Percentiles rank a stretch among this genome's conserved stretches.
phyloP scores from a whole-genome alignment of 129 eudicot species.

The Apium graveolens region DNA sequence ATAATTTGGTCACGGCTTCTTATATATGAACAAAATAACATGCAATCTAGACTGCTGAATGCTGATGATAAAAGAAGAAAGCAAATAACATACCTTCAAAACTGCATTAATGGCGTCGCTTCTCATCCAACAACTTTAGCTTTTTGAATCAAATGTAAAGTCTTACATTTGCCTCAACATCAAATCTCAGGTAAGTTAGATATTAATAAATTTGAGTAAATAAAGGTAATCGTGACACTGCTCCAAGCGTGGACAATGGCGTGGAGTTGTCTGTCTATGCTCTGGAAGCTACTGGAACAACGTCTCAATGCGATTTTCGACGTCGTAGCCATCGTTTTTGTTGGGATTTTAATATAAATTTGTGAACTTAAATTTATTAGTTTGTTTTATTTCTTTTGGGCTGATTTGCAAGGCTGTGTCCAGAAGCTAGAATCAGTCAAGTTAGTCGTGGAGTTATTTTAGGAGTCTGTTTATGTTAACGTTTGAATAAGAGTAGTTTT shows the following conservation, averaged over 20 bases:
- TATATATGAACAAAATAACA: neutral
- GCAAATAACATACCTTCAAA: neutral
- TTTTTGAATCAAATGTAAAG: neutral
- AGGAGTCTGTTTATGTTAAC: no score
- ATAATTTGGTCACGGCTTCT: neutral
- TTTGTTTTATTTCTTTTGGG: no score
- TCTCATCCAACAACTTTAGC: neutral
- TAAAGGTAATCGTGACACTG: neutral
- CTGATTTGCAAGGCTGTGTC: no score
- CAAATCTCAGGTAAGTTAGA: neutral
- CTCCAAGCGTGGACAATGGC: neutral
- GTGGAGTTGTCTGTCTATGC: conserved; percentile 9
- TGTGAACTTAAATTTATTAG: no score
- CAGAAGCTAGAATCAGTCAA: no score
- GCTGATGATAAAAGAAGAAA: neutral
- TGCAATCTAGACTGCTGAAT: neutral
- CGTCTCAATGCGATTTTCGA: conserved; percentile 15
- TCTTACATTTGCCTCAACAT: no score
- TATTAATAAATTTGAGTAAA: no score
- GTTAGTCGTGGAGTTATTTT: no score
- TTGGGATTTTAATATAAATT: no score
- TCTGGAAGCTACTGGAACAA: conserved; percentile 23
- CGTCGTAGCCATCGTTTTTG: conserved; percentile 14
- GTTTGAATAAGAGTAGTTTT: no score
- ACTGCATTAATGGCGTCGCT: neutral